Evolutionary conservation across 805 yeast genomes (phyloP).

Genomic region (Citeromyces nyonsensis): DNA sequence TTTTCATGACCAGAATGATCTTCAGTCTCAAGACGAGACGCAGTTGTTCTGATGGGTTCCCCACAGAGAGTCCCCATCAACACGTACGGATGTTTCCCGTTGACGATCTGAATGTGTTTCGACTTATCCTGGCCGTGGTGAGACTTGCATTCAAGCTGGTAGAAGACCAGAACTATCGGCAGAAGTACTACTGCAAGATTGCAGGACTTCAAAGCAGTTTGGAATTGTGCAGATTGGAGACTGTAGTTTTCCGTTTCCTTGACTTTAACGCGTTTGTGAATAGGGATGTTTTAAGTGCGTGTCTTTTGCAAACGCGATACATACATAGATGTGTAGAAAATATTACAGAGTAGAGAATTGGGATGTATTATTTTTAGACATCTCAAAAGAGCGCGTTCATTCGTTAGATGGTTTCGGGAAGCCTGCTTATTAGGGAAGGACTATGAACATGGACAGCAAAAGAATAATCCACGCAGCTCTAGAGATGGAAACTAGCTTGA

Average conservation of each 20-base stretch:
- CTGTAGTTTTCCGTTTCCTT: conserved; percentile 21
- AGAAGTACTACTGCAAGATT: conserved; percentile 23
- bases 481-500: too few relatives aligned
- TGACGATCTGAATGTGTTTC: conserved; percentile 19
- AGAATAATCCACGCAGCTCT: too few relatives aligned
- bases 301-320: background rate
- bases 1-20: conserved; percentile 13
- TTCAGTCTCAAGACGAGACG: conserved; percentile 10
- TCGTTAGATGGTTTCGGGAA: too few relatives aligned
- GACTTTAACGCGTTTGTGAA: conserved; percentile 24
- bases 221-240: conserved; percentile 22
- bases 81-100: conserved; percentile 12
- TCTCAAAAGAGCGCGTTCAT: too few relatives aligned
- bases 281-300: conserved; percentile 7
- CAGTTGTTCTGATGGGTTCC: conserved; percentile 1
- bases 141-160: conserved; percentile 23
- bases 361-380: too few relatives aligned
- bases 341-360: too few relatives aligned
- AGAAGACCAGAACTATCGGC: conserved; percentile 28
- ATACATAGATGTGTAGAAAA: too few relatives aligned
- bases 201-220: conserved; percentile 22
- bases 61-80: conserved; percentile 2
- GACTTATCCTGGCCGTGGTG: conserved; percentile 21
- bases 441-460: too few relatives aligned
- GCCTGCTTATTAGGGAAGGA: too few relatives aligned